These are phyloP conservation scores for Blakeslea trispora DNA, from an alignment of 371 early-diverging fungal genomes.

Conservation along the genomic window DNA sequence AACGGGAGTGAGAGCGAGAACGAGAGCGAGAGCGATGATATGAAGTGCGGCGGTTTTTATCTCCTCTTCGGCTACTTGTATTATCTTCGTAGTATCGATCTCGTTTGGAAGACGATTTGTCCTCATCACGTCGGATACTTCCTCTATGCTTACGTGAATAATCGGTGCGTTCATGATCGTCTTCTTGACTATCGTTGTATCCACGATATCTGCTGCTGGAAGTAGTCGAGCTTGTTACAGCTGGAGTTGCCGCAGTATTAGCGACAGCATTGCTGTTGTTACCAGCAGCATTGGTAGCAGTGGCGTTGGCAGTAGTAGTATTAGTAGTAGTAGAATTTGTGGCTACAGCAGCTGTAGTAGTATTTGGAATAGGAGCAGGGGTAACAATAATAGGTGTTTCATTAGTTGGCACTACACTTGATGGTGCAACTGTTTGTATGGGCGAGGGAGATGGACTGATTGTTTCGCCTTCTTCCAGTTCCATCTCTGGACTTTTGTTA, in stretches of 20 bases:
- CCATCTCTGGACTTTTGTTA: conserved; percentile 12
- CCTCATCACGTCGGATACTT: conserved; percentile 8
- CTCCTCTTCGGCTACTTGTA: neutral
- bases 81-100: neutral
- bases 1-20: neutral
- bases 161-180: neutral
- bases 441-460: conserved; percentile 33
- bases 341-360: neutral
- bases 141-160: neutral
- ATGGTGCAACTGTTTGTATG: neutral
- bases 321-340: neutral
- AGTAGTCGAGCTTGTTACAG: no score
- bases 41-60: neutral
- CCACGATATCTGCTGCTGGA: no score
- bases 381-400: no score
- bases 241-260: no score
- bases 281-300: neutral
- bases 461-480: conserved; percentile 32
- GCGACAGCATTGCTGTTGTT: neutral
- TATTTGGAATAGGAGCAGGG: neutral
- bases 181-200: neutral
- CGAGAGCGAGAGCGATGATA: neutral
- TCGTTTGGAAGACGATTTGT: conserved; percentile 2
- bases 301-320: neutral
- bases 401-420: no score